A percentile compares a stretch with the other conserved stretches of the same genome.
phyloP scores from a whole-genome alignment of 2,329 filamentous ascomycete genomes.

The Metarhizium guizhouense region DNA sequence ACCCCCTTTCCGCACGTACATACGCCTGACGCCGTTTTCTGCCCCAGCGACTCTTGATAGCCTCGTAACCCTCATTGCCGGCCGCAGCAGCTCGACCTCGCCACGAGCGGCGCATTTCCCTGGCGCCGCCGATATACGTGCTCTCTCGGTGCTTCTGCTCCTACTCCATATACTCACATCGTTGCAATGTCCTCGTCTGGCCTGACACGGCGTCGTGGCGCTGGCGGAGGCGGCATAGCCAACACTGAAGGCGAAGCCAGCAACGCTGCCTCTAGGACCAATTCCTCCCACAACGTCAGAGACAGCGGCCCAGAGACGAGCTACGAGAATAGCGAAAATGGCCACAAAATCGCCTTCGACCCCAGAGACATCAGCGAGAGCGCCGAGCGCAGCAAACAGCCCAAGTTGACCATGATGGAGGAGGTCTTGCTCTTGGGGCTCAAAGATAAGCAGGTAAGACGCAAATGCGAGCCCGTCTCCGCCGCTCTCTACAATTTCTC shows the following conservation, averaged over 20 bases:
- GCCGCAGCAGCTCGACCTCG: not conserved
- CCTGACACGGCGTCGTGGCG: slow-evolving; percentile 59
- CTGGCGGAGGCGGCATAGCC: slow-evolving; percentile 56
- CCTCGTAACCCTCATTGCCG: not conserved
- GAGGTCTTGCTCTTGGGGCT: slow-evolving; percentile 90
- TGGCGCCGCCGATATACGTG: slow-evolving; percentile 2
- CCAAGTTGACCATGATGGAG: slow-evolving; percentile 97
- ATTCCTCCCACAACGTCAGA: slow-evolving; percentile 43
- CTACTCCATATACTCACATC: not conserved
- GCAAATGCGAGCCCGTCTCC: not conserved
- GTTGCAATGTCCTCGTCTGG: slow-evolving; percentile 36
- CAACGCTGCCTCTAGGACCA: slow-evolving; percentile 46
- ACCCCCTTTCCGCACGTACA: not conserved
- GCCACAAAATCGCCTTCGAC: slow-evolving; percentile 97
- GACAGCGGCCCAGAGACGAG: slow-evolving; percentile 63
- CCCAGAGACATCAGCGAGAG: slow-evolving; percentile 96
- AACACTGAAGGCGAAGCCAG: slow-evolving; percentile 45
- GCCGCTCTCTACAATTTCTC: not conserved
- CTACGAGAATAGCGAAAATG: slow-evolving; percentile 88
- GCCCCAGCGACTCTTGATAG: not conserved
- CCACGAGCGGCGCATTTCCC: slow-evolving; percentile 7
- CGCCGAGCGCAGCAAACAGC: slow-evolving; percentile 92
- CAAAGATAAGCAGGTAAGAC: slow-evolving; percentile 90
- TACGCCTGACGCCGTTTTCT: not conserved
- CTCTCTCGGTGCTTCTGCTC: not conserved